These are phyloP conservation scores for Leucocoprinus sp. DNA, from an alignment of 768 basidiomycete species.

Conservation along the genomic window DNA sequence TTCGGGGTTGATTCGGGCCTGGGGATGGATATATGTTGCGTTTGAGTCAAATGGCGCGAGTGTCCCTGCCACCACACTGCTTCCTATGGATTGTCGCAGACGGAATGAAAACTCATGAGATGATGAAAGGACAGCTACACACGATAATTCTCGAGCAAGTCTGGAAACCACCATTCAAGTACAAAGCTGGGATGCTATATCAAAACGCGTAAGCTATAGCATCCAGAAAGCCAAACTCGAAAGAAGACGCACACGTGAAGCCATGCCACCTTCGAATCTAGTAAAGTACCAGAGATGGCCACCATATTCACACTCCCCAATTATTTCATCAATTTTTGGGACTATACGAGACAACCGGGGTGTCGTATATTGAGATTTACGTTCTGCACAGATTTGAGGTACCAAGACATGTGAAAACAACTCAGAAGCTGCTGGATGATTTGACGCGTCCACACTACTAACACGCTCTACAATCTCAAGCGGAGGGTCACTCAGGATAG, in stretches of 20 bases:
- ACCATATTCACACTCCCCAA: constrained; percentile 45
- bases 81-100: constrained; percentile 28
- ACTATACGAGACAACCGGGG: constrained; percentile 25
- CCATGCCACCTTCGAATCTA: constrained; percentile 46
- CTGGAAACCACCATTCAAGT: constrained; percentile 31
- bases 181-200: constrained; percentile 34
- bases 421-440: background rate
- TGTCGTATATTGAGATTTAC: constrained; percentile 35
- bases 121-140: constrained; percentile 17
- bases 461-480: background rate
- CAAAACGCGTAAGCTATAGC: constrained; percentile 22
- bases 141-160: constrained; percentile 52
- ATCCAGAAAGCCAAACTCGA: constrained; percentile 6
- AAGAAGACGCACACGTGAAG: constrained; percentile 40
- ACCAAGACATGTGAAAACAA: constrained; percentile 26
- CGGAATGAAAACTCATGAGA: constrained; percentile 11
- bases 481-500: background rate
- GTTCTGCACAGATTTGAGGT: constrained; percentile 28
- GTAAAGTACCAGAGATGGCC: constrained; percentile 51
- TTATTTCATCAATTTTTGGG: constrained; percentile 32
- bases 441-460: background rate
- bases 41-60: constrained; percentile 55
- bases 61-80: constrained; percentile 32
- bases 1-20: constrained; percentile 40
- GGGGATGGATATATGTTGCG: constrained; percentile 47